Evolutionary conservation across 768 basidiomycete genomes (phyloP), one percentile per base, ranked within the genome.

Genomic region (Suillus clintonianus): DNA sequence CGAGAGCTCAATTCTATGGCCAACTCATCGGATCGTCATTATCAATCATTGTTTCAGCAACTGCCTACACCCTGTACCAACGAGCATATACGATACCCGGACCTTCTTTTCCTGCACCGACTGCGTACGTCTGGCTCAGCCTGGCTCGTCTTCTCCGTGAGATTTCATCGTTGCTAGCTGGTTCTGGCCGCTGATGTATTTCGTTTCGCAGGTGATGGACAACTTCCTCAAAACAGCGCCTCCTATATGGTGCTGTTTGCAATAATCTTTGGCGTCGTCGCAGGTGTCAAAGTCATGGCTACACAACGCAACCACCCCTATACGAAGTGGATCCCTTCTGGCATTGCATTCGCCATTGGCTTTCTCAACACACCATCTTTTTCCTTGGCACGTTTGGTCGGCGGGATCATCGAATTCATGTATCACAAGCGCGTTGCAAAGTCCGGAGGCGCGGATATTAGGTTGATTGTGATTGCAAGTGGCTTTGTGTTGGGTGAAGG

Each of bases 401-500:
- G 97, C 42, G 97, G 97, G 3, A 73, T 92, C 65, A 76, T 92
- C 67, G 95, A 97, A 69, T 86, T 89, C 69, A 72, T 85, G 32
- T 94, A 89, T 70, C 83, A 86, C 65, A 83, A 78, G 30, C 78
- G 80, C 42, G 77, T 80, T 69, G 80, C 82, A 30, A 85, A 81
- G 65, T 68, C 72, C 17, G 83, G 85, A 64, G 77, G 78, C 32
- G 80, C 81, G 62, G 89, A 90, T 64, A 92, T 95, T 63, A 80
- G 85, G 37, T 78, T 96, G 41, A 90, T 99, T 69, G 86, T 98
- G 30, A 81, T 97, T 45, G 97, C 96, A 8, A 94, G 92, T 74
- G 97, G 97, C 4, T 97, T 99, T 74, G 96, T 99, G 30, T 80
- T 99, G 19, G 97, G 97, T 22, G 97, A 99, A 74, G 97, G 97